These are phyloP conservation scores for Aspergillus novofumigatus DNA, from an alignment of 2,329 filamentous ascomycete genomes.

Conservation along the genomic window DNA sequence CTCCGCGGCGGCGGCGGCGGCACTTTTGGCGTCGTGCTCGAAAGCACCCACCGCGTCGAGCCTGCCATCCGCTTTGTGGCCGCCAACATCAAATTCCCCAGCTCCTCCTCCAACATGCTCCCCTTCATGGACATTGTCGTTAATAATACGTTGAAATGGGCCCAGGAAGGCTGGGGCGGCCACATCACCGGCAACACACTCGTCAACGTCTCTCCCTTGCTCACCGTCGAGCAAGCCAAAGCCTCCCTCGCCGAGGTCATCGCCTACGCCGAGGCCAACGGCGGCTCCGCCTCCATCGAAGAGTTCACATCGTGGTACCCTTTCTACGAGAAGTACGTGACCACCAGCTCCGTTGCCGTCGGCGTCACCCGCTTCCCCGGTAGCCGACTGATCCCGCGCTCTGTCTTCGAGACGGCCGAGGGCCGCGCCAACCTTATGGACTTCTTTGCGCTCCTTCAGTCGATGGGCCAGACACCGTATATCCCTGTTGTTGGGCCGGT, in stretches of 20 bases:
- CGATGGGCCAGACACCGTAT: slow-evolving; percentile 9
- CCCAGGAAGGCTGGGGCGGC: slow-evolving; percentile 20
- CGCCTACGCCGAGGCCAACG: slow-evolving; percentile 10
- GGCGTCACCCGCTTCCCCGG: slow-evolving; percentile 15
- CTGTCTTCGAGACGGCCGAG: slow-evolving; percentile 12
- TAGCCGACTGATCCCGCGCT: slow-evolving; percentile 16
- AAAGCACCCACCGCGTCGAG: slow-evolving; percentile 12
- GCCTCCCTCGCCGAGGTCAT: slow-evolving; percentile 8
- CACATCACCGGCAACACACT: slow-evolving; percentile 17
- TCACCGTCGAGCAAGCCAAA: slow-evolving; percentile 11
- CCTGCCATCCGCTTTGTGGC: slow-evolving; percentile 7
- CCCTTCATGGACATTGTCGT: slow-evolving; percentile 20
- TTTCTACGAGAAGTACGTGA: slow-evolving; percentile 16
- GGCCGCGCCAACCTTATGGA: slow-evolving; percentile 12
- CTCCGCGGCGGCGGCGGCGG: slow-evolving; percentile 16
- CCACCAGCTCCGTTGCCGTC: slow-evolving; percentile 13
- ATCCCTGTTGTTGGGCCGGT: slow-evolving; percentile 15
- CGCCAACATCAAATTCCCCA: slow-evolving; percentile 15
- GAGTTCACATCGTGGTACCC: slow-evolving; percentile 15
- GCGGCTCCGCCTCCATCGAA: slow-evolving; percentile 12
- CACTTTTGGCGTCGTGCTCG: slow-evolving; percentile 14
- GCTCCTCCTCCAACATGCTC: slow-evolving; percentile 11
- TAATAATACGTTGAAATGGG: slow-evolving; percentile 19
- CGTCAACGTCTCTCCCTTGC: slow-evolving; percentile 13
- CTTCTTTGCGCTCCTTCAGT: slow-evolving; percentile 7